Conservation (phyloP, 169 alveolate genomes). For the Plasmodium vivax region DNA sequence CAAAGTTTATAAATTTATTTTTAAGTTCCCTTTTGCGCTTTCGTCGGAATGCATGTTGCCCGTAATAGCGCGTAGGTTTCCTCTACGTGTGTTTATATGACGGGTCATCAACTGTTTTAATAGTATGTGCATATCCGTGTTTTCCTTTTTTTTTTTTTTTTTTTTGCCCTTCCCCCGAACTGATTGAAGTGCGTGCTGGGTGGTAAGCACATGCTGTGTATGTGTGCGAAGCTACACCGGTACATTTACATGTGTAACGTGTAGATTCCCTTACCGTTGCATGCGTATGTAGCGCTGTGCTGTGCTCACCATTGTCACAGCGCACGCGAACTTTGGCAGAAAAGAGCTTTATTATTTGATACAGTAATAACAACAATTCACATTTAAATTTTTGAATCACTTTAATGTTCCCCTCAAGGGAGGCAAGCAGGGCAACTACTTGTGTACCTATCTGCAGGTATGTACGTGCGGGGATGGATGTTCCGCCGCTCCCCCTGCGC, state of each 20-base stretch:
- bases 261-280: background rate
- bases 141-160: background rate
- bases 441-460: background rate
- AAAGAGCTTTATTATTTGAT: background rate
- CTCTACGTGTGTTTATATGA: background rate
- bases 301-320: background rate
- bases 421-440: background rate
- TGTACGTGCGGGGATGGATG: background rate
- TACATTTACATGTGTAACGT: background rate
- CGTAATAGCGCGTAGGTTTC: background rate
- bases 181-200: background rate
- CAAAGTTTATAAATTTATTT: background rate
- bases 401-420: background rate
- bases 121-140: background rate
- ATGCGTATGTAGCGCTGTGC: background rate
- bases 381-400: background rate
- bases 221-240: background rate
- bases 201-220: background rate
- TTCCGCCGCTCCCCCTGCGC: background rate
- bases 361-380: background rate
- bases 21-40: background rate
- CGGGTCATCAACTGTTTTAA: background rate
- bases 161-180: background rate
- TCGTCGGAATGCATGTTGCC: background rate
- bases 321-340: background rate